A percentile compares a stretch with the other conserved stretches of the same genome.
Evolutionary conservation across 768 basidiomycete genomes (phyloP).

Genomic region (Mycena vitilis): DNA sequence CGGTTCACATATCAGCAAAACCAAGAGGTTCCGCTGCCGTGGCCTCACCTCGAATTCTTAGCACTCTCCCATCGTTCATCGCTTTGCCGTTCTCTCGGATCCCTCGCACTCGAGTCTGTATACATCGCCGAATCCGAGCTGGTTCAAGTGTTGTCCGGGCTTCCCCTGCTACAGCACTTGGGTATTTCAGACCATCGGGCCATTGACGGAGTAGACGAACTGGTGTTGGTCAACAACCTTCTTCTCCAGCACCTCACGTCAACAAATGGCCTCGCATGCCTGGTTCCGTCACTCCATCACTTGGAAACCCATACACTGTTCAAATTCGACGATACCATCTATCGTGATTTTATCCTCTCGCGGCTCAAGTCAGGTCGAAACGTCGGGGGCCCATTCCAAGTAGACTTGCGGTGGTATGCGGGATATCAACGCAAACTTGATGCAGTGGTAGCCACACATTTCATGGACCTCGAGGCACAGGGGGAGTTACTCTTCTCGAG

Average conservation of each 20-base stretch:
- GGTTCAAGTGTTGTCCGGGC: neutral
- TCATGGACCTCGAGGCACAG: neutral
- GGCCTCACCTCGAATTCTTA: slow-evolving; percentile 4
- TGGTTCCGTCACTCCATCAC: slow-evolving; percentile 2
- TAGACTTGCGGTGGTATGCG: slow-evolving; percentile 1
- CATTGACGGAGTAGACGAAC: neutral
- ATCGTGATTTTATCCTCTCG: slow-evolving; percentile 19
- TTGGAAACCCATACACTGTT: neutral
- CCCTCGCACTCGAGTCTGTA: slow-evolving; percentile 2
- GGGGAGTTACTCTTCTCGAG: neutral
- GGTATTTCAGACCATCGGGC: slow-evolving; percentile 7
- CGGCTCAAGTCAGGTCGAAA: slow-evolving; percentile 4
- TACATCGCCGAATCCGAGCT: neutral
- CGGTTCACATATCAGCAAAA: neutral
- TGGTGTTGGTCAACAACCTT: slow-evolving; percentile 7
- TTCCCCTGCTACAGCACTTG: slow-evolving; percentile 4
- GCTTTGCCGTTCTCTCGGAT: neutral
- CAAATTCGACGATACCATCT: slow-evolving; percentile 12
- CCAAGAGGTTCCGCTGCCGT: neutral
- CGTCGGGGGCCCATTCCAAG: neutral
- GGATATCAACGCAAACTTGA: neutral
- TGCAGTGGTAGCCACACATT: neutral
- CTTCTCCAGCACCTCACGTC: slow-evolving; percentile 16
- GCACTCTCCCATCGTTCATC: slow-evolving; percentile 16
- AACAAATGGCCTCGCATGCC: slow-evolving; percentile 1